Evolutionary conservation across 192 early-diverging fungal species (phyloP), one percentile per base, ranked within the genome.

Genomic region (Coemansia sp.): DNA sequence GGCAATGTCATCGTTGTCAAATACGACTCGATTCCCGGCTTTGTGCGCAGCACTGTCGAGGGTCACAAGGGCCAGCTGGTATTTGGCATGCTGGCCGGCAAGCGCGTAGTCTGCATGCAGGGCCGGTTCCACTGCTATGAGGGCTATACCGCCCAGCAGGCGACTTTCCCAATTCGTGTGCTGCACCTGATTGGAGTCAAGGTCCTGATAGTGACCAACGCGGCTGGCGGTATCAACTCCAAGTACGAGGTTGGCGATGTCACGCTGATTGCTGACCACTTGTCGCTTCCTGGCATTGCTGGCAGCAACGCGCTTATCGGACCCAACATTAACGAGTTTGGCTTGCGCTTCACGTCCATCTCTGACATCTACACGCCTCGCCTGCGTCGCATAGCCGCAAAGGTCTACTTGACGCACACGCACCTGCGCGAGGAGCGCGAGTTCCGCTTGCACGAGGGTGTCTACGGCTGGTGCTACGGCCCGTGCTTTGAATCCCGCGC

Each of bases 121-220:
- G 95, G 95, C 32, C 86, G 95, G 39, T 92, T 90, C 84, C 95
- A 97, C 77, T 89, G 87, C 65, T 97, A 96, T 74, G 95, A 97
- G 75, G 95, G 96, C 29, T 90, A 95, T 66, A 84, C 86, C 4
- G 73, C 90, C 11, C 82, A 88, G 56, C 88, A 92, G 59, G 88
- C 89, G 22, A 92, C 93, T 13, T 89, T 94, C 60, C 95, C 96
- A 18, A 82, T 98, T 35, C 90, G 96, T 38, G 88, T 98, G 22
- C 89, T 98, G 89, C 79, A 86, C 45, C 84, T 95, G 43, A 78
- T 98, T 15, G 95, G 95, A 22, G 89, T 92, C 39, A 66, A 90
- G 67, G 85, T 84, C 20, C 70, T 98, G 61, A 58, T 86, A 74
- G 91, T 94, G 47, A 98, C 96, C 40, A 96, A 95, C 73, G 96